Evolutionary conservation across 2,329 filamentous ascomycete genomes (phyloP), one percentile per base, ranked within the genome.

Genomic region (Lasiodiplodia hormozganensis): DNA sequence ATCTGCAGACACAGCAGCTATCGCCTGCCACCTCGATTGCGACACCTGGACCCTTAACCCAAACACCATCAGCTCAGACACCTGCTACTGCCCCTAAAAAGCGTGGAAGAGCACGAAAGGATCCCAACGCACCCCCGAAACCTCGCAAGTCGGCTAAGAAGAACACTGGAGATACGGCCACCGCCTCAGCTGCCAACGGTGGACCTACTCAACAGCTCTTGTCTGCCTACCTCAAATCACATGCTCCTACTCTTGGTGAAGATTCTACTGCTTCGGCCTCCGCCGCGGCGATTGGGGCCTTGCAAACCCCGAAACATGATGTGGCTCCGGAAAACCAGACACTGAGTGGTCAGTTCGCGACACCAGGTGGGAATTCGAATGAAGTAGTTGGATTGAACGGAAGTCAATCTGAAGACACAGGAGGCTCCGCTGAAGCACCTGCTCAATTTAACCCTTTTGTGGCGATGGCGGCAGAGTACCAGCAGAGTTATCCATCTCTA

Each of bases 21-120:
- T 21, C 34, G 4, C 40, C 16, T 21, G 18, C 6, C 2, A n/a
- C 21, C 16, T 2, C 28, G 4, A 18, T 6, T 10, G 12, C 8
- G 12, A 31, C 43, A 11, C 60, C 31, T 18, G 16, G 18, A n/a
- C 28, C 28, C 18, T 36, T n/a, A 2, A 18, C 21, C 8, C n/a
- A 34, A 51, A 31, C 21, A 31, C 14, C 23, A 43, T 12, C 40
- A 25, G n/a, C 5, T 18, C 11, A 16, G n/a, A 21, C 47, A 18
- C 23, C 66, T 18, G 8, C 34, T n/a, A 34, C 21, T 11, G 23
- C 34, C n/a, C 62, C 34, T 12, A 68, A 69, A 38, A 71, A 72
- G 40, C 58, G 69, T 40, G 70, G 70, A 53, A 62, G 71, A 21
- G 70, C 71, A 8, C 56, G 66, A 23, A 68, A 68, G 31, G 49